A percentile compares a stretch with the other conserved stretches of the same genome.
These are phyloP conservation scores for Pleurotus djamor DNA, from an alignment of 768 basidiomycete species.

Conservation along the genomic window DNA sequence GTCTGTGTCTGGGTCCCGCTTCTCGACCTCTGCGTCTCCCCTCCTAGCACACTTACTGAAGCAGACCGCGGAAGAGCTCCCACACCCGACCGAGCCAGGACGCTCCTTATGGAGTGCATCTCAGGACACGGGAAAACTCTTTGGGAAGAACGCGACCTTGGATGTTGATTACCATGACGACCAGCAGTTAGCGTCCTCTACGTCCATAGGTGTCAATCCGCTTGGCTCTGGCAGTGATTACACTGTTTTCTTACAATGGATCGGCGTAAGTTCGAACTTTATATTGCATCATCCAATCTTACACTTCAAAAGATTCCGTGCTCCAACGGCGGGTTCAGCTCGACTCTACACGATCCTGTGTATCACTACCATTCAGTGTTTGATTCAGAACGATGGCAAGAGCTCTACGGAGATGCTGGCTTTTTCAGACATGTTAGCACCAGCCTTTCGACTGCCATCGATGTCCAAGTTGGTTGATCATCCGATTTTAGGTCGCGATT, in stretches of 20 bases:
- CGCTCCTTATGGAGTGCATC: conserved; percentile 61
- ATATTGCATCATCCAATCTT: conserved; percentile 2
- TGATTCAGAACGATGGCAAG: conserved; percentile 59
- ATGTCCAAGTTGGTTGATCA: too few relatives aligned
- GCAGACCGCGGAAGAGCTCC: conserved; percentile 48
- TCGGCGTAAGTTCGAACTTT: conserved; percentile 8
- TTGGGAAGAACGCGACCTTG: neutral
- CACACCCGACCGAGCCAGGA: conserved; percentile 50
- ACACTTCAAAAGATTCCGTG: conserved; percentile 33
- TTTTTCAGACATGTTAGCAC: conserved; percentile 53
- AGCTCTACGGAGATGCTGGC: conserved; percentile 61
- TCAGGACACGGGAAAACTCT: conserved; percentile 36
- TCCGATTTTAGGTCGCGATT: conserved; percentile 18
- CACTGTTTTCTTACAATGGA: conserved; percentile 31
- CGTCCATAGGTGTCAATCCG: conserved; percentile 33
- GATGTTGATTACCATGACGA: conserved; percentile 13
- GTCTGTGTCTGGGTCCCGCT: conserved; percentile 55
- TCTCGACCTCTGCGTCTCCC: conserved; percentile 50
- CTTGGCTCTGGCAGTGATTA: conserved; percentile 75
- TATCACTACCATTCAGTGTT: conserved; percentile 66
- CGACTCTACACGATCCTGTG: conserved; percentile 37
- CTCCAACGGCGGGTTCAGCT: conserved; percentile 37
- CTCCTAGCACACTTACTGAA: conserved; percentile 61
- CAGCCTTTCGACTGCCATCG: neutral
- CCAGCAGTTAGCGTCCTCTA: conserved; percentile 4